Percentiles rank a stretch among this genome's conserved stretches.
phyloP scores from a whole-genome alignment of 768 basidiomycete species.

The Phanerochaete carnosa region DNA sequence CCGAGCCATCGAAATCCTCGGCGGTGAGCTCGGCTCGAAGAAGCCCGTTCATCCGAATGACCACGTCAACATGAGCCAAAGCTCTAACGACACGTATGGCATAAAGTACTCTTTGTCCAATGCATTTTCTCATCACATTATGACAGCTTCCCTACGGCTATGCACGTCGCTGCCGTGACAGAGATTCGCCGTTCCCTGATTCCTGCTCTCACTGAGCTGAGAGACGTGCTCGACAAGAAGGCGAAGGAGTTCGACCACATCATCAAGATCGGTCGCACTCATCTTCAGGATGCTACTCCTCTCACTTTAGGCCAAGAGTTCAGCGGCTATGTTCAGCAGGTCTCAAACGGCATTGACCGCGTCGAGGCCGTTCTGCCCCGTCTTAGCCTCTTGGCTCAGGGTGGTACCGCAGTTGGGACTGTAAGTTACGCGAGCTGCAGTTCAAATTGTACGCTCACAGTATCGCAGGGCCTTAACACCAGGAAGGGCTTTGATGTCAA shows the following conservation, averaged over 20 bases:
- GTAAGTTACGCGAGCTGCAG: constrained; percentile 41
- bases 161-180: constrained; percentile 95
- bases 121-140: background rate
- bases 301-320: constrained; percentile 98
- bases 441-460: background rate
- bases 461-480: constrained; percentile 86
- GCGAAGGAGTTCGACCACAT: constrained; percentile 82
- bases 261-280: constrained; percentile 98
- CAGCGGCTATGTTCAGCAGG: constrained; percentile 95
- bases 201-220: constrained; percentile 82
- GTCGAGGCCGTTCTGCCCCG: constrained; percentile 80
- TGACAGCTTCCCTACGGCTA: constrained; percentile 92
- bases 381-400: constrained; percentile 88
- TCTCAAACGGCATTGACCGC: constrained; percentile 86
- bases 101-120: background rate
- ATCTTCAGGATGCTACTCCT: constrained; percentile 97
- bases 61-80: constrained; percentile 99
- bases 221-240: constrained; percentile 82
- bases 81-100: constrained; percentile 94
- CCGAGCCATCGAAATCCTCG: constrained; percentile 94
- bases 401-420: constrained; percentile 98
- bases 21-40: constrained; percentile 93
- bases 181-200: constrained; percentile 79
- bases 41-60: constrained; percentile 98
- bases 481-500: constrained; percentile 95